These are phyloP conservation scores for Hypoxylon rickii DNA, from an alignment of 495 filamentous ascomycete species.

Conservation along the genomic window DNA sequence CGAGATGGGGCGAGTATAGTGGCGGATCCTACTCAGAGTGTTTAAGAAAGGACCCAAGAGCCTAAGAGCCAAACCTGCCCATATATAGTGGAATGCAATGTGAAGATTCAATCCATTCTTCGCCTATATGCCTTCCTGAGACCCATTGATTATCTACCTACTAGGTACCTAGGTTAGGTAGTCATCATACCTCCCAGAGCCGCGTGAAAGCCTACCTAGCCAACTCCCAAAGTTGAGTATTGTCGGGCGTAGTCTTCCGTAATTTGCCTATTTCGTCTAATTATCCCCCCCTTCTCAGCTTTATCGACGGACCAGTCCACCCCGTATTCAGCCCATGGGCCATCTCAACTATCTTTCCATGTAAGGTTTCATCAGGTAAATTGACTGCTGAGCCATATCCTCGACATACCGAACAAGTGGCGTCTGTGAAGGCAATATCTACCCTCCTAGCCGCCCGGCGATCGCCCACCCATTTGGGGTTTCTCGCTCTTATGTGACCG, in stretches of 20 bases:
- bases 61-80: conserved; percentile 14
- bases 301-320: neutral
- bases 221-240: conserved; percentile 6
- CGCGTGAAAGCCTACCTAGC: too few relatives aligned
- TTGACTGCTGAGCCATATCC: conserved; percentile 10
- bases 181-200: too few relatives aligned
- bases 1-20: conserved; percentile 12
- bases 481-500: neutral
- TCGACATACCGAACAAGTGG: too few relatives aligned
- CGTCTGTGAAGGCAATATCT: too few relatives aligned
- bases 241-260: conserved; percentile 26
- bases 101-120: conserved; percentile 11
- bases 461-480: conserved; percentile 5
- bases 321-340: neutral
- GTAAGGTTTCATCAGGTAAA: conserved; percentile 10
- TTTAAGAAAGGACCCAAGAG: conserved; percentile 15
- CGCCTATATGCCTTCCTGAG: neutral
- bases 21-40: conserved; percentile 20
- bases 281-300: conserved; percentile 16
- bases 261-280: conserved; percentile 28
- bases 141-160: too few relatives aligned
- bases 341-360: neutral
- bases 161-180: too few relatives aligned
- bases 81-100: conserved; percentile 28
- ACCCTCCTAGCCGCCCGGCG: conserved; percentile 6